phyloP scores from a whole-genome alignment of 2,329 filamentous ascomycete species.

The Aschersonia sp. region DNA sequence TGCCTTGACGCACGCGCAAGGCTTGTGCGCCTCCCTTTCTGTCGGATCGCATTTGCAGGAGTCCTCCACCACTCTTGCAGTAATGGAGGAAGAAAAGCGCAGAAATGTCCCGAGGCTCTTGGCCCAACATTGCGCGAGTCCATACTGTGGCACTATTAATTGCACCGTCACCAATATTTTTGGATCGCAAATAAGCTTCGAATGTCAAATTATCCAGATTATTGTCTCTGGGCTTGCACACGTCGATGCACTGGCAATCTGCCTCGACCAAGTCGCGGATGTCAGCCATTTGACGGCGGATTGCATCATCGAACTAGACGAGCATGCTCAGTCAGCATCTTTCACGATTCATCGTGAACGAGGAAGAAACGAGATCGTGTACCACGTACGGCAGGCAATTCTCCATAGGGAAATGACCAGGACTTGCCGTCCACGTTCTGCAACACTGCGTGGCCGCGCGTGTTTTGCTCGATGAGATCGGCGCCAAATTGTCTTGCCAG shows the following conservation, averaged over 20 bases:
- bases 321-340: too few relatives aligned
- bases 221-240: not conserved
- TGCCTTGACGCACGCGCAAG: slow-evolving; percentile 19
- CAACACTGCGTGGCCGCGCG: not conserved
- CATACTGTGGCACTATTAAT: not conserved
- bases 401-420: not conserved
- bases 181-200: not conserved
- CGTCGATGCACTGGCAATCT: not conserved
- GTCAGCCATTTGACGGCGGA: not conserved
- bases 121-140: slow-evolving; percentile 31
- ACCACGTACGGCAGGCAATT: not conserved
- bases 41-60: slow-evolving; percentile 38
- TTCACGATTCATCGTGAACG: too few relatives aligned
- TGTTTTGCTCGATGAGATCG: not conserved
- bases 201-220: not conserved
- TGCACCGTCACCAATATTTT: not conserved
- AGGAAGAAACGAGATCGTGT: too few relatives aligned
- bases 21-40: slow-evolving; percentile 36
- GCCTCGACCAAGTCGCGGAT: not conserved
- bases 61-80: slow-evolving; percentile 34
- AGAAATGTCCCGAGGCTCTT: slow-evolving; percentile 31
- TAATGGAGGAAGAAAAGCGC: slow-evolving; percentile 42
- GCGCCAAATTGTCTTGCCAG: not conserved
- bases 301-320: not conserved
- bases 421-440: not conserved